A percentile compares a stretch with the other conserved stretches of the same genome.
phyloP scores from a whole-genome alignment of 257 asterid genomes.

The Solanum chiquidenum region DNA sequence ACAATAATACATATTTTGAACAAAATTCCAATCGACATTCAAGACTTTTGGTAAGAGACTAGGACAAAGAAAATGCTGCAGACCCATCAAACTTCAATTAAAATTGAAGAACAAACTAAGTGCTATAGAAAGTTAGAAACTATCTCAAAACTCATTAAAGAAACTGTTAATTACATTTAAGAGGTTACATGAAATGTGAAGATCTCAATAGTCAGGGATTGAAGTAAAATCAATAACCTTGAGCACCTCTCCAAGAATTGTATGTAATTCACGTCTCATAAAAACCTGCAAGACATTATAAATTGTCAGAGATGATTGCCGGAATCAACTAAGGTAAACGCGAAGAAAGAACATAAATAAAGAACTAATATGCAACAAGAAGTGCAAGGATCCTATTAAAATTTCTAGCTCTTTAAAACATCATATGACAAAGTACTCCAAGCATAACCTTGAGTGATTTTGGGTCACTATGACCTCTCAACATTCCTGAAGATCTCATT shows the following conservation, averaged over 20 bases:
- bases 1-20: not conserved
- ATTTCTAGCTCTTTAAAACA: not conserved
- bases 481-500: not conserved
- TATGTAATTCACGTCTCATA: conserved; percentile 74
- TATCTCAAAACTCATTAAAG: not conserved
- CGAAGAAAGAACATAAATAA: not conserved
- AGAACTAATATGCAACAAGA: not conserved
- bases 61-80: not conserved
- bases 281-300: conserved; percentile 37
- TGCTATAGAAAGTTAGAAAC: not conserved
- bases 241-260: conserved; percentile 58
- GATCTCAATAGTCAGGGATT: conserved; percentile 62
- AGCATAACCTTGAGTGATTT: not conserved
- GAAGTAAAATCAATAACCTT: conserved; percentile 38
- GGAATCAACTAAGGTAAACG: not conserved
- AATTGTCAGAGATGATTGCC: not conserved
- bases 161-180: not conserved
- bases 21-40: not conserved
- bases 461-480: not conserved
- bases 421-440: not conserved
- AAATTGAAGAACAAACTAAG: not conserved
- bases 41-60: not conserved
- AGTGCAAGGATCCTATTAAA: not conserved
- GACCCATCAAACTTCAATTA: not conserved
- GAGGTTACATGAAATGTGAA: not conserved